These are phyloP conservation scores for Leishmania guyanensis DNA, from an alignment of 208 protist genomes.

Conservation along the genomic window DNA sequence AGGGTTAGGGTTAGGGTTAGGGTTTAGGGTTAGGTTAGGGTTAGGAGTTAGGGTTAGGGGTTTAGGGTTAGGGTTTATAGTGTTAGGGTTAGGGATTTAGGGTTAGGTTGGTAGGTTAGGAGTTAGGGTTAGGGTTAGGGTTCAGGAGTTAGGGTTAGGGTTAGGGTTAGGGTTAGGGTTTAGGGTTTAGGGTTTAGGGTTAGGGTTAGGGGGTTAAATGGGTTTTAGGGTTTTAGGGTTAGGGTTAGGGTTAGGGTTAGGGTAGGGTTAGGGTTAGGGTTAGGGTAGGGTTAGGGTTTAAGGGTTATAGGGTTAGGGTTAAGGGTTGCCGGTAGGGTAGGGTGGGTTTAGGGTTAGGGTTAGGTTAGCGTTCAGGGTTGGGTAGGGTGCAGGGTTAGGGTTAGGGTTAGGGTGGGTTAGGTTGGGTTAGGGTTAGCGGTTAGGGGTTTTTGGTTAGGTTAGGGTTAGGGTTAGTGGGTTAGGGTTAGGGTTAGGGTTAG, in stretches of 20 bases:
- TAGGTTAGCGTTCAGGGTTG: background rate
- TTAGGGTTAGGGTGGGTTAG: slow-evolving; percentile 5
- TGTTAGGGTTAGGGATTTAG: no score
- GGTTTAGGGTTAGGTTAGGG: no score
- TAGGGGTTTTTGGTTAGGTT: background rate
- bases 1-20: no score
- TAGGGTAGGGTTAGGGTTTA: no score
- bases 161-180: slow-evolving; percentile 9
- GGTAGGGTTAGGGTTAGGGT: no score
- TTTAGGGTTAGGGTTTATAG: no score
- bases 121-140: slow-evolving; percentile 7
- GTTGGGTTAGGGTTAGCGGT: no score
- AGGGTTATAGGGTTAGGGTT: background rate
- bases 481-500: slow-evolving; percentile 2
- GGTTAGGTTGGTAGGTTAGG: background rate
- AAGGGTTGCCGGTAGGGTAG: background rate
- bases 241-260: background rate
- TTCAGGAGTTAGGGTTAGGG: slow-evolving; percentile 4
- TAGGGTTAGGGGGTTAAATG: slow-evolving; percentile 1
- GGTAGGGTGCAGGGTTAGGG: background rate
- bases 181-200: slow-evolving; percentile 4
- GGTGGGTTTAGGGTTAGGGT: background rate
- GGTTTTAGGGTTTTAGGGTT: background rate
- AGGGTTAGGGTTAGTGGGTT: background rate
- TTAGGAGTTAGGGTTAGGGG: no score